Conservation (phyloP, 1,284 basidiomycete species). For the Cryptococcus wingfieldii region DNA sequence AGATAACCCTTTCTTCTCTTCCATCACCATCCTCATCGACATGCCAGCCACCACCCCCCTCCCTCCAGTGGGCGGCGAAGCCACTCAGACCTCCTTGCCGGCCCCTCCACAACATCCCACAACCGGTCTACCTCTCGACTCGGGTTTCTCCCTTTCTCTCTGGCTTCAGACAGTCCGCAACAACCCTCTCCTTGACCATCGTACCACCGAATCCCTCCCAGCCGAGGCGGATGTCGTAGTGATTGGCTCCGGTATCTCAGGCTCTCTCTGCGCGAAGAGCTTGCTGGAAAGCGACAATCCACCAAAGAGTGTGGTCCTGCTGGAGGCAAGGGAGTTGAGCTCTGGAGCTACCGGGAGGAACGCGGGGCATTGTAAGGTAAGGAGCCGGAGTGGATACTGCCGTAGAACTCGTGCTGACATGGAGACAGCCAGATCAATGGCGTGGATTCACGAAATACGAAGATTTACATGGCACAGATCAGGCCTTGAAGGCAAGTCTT, state of each 20-base stretch:
- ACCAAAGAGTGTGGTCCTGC: constrained; percentile 22
- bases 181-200: constrained; percentile 15
- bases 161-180: constrained; percentile 13
- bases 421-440: constrained; percentile 18
- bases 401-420: background rate
- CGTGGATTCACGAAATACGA: constrained; percentile 15
- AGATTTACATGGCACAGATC: constrained; percentile 17
- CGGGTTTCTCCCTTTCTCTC: constrained; percentile 12
- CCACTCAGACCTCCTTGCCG: background rate
- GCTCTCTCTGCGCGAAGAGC: constrained; percentile 19
- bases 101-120: background rate
- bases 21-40: background rate
- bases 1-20: too few species aligned
- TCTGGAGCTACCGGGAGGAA: constrained; percentile 35
- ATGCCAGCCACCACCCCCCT: background rate
- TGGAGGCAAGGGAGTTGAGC: constrained; percentile 35
- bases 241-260: constrained; percentile 20
- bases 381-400: background rate
- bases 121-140: background rate
- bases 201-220: constrained; percentile 15
- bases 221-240: constrained; percentile 18
- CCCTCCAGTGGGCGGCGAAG: background rate
- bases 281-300: constrained; percentile 11
- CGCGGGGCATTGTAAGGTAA: constrained; percentile 24
- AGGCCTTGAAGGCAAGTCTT: constrained; percentile 23